Evolutionary conservation across 345 rosid species (phyloP), one percentile per base, ranked within the genome.

Genomic region (Arabidopsis arenosa): DNA sequence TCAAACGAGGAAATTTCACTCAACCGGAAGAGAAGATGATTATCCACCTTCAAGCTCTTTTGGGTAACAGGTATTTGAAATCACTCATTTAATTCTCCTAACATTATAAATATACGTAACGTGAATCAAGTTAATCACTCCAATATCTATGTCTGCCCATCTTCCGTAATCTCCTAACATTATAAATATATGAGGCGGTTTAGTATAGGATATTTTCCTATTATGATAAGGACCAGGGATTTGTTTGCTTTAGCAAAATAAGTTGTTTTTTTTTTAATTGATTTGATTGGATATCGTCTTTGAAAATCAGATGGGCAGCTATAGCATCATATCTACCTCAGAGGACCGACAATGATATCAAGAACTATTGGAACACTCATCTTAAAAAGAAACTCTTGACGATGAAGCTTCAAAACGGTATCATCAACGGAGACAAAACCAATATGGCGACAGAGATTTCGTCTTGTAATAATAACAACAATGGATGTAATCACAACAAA

Each of bases 241-340:
- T 23, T 23, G 26, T 23, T 23, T 23, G 26, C 26, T 23, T 28
- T 28, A 28, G 4, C 32, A 28, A 28, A 3, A 28, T 28, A 28
- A 28, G 4, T 9, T n/a, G n/a, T n/a, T n/a, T n/a, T 40, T 5
- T 3, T 47, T 41, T 18, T 12, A 26, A 6, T 39, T 26, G 5
- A 8, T 39, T 45, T 23, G 6, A 58, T 45, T 53, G 76, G 44
- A 10, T 66, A 28, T 66, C 2, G 21, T 61, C 40, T 61, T 18
- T 68, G 39, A 52, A 48, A 61, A 61, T 63, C 11, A 94, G 98
- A 83, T 94, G 98, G 98, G 98, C 98, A 52, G 97, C 99, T 48
- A 95, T 95, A 80, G 99, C 99, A 44, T 92, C 99, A 4, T 92
- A 95, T 58, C 97, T 95, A 81, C 97, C 99, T 26, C 95, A 94